A percentile compares a stretch with the other conserved stretches of the same genome.
phyloP scores from a whole-genome alignment of 495 filamentous ascomycete genomes.

The Cudoniella acicularis region DNA sequence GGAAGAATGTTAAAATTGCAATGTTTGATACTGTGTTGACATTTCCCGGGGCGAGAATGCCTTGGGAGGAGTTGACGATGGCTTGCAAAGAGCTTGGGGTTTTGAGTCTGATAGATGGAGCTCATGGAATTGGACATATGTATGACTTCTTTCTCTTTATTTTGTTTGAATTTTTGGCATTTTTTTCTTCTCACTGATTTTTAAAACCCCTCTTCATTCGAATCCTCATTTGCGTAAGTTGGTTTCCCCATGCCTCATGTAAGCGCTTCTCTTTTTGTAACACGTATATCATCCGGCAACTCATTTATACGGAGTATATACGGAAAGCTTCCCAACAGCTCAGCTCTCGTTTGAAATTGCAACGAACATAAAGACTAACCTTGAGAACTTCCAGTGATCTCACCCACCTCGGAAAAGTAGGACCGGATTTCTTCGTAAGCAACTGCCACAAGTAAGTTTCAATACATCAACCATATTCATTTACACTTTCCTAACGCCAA shows the following conservation, averaged over 20 bases:
- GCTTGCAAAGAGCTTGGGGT: conserved; percentile 62
- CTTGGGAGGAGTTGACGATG: conserved; percentile 62
- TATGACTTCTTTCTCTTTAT: background rate
- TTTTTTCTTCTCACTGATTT: no score
- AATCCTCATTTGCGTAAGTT: no score
- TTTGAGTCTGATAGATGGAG: conserved; percentile 63
- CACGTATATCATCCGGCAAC: no score
- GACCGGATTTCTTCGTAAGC: conserved; percentile 75
- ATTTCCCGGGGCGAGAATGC: conserved; percentile 71
- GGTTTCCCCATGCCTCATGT: no score
- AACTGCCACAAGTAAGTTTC: conserved; percentile 70
- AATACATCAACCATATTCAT: background rate
- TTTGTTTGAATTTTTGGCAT: background rate
- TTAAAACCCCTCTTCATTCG: no score
- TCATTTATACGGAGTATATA: no score
- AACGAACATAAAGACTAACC: background rate
- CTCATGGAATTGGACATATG: conserved; percentile 79
- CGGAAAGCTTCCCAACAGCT: no score
- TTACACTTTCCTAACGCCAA: background rate
- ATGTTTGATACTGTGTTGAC: conserved; percentile 77
- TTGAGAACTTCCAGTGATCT: conserved; percentile 40
- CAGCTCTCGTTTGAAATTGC: no score
- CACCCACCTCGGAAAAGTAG: conserved; percentile 36
- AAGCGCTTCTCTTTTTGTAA: no score
- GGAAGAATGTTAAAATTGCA: conserved; percentile 51